Evolutionary conservation across 805 yeast species (phyloP).

Genomic region (Monosporozyma servazzii): DNA sequence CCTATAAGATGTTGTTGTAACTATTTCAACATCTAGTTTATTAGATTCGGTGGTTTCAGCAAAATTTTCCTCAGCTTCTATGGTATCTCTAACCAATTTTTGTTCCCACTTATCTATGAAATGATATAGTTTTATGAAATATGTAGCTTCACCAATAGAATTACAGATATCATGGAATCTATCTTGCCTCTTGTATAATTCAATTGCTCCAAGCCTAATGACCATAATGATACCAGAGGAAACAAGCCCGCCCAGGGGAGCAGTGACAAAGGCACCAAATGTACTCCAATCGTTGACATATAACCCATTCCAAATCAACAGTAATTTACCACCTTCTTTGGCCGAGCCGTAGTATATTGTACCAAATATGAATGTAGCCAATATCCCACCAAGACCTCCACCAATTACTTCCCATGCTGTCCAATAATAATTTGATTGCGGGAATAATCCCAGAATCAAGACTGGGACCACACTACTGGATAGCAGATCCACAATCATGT

Average conservation of each 20-base stretch:
- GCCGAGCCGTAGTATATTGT: slow-evolving; percentile 67
- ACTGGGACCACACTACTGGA: slow-evolving; percentile 83
- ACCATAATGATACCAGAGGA: slow-evolving; percentile 46
- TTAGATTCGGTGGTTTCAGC: not conserved
- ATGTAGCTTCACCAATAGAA: slow-evolving; percentile 7
- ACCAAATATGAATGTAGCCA: slow-evolving; percentile 78
- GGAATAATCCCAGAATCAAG: slow-evolving; percentile 67
- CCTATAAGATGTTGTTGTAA: not conserved
- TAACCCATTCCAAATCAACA: slow-evolving; percentile 71
- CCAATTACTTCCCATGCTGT: slow-evolving; percentile 72
- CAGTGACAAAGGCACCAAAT: slow-evolving; percentile 87
- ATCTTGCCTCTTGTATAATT: slow-evolving; percentile 10
- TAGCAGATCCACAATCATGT: slow-evolving; percentile 81
- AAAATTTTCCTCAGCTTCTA: not conserved
- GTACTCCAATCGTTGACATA: slow-evolving; percentile 86
- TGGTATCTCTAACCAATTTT: not conserved
- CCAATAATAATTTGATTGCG: slow-evolving; percentile 50
- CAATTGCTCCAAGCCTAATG: slow-evolving; percentile 34
- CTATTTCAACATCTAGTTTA: not conserved
- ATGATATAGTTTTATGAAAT: slow-evolving; percentile 3
- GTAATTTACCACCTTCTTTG: slow-evolving; percentile 62
- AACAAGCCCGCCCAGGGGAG: slow-evolving; percentile 72
- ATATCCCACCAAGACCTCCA: slow-evolving; percentile 76
- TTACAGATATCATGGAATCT: slow-evolving; percentile 4
- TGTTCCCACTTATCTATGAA: slow-evolving; percentile 1